A percentile compares a stretch with the other conserved stretches of the same genome.
Conservation (phyloP, 345 rosid species). For the Brassica cretica region DNA sequence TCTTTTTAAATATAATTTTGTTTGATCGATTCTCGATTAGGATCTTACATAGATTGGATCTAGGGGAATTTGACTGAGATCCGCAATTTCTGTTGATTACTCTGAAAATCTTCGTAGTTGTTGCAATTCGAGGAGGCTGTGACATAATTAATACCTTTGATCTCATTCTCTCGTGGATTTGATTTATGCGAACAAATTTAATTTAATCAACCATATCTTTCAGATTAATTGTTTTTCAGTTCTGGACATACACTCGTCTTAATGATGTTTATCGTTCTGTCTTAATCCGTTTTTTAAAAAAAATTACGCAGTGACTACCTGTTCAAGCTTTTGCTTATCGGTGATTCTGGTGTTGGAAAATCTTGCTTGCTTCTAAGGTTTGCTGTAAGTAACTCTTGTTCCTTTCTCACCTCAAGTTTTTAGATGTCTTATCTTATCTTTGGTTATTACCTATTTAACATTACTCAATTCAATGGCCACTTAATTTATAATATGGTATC, state of each 20-base stretch:
- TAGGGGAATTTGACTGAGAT: neutral
- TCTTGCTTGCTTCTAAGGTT: constrained; percentile 49
- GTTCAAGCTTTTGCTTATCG: constrained; percentile 48
- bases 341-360: constrained; percentile 52
- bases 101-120: neutral
- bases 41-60: constrained; percentile 27
- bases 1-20: neutral
- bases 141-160: neutral
- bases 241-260: neutral
- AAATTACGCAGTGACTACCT: constrained; percentile 40
- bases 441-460: no score
- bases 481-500: no score
- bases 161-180: neutral
- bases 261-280: neutral
- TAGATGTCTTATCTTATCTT: no score
- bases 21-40: constrained; percentile 17
- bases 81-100: constrained; percentile 11
- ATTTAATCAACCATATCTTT: neutral
- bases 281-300: neutral
- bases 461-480: no score
- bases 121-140: neutral
- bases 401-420: no score
- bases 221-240: neutral
- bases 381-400: constrained; percentile 39
- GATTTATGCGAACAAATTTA: neutral